These are phyloP conservation scores for Solidago caesia DNA, from an alignment of 129 eudicot species.

Conservation along the genomic window DNA sequence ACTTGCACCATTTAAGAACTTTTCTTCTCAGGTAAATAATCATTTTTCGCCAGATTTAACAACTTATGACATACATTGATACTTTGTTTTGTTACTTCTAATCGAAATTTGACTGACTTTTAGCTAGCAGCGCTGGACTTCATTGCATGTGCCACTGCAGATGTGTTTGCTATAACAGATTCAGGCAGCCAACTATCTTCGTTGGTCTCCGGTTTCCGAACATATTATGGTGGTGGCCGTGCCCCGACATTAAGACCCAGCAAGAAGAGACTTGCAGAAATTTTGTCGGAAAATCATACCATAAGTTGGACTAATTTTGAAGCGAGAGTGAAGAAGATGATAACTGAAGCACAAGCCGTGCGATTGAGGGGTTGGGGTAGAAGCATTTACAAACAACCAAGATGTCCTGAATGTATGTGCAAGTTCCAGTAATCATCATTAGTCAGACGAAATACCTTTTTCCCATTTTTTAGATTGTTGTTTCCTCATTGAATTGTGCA, in stretches of 20 bases:
- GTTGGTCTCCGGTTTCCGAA: conserved; percentile 76
- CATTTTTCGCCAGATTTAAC: not conserved
- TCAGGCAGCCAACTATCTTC: conserved; percentile 91
- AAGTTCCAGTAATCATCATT: conserved; percentile 30
- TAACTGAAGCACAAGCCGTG: conserved; percentile 65
- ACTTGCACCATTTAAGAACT: conserved; percentile 75
- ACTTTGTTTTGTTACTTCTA: not conserved
- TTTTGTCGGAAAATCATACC: conserved; percentile 54
- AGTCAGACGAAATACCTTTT: not conserved
- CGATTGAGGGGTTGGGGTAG: conserved; percentile 50
- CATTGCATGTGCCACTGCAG: conserved; percentile 82
- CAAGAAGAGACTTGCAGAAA: conserved; percentile 73
- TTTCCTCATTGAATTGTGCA: conserved; percentile 9
- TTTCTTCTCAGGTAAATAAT: conserved; percentile 72
- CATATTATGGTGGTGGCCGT: conserved; percentile 73
- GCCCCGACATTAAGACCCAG: conserved; percentile 77
- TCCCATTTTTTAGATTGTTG: not conserved
- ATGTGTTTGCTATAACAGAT: conserved; percentile 91
- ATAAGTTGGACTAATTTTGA: conserved; percentile 61
- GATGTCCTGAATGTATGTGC: conserved; percentile 94
- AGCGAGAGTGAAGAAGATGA: conserved; percentile 63
- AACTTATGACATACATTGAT: not conserved
- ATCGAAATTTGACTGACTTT: conserved; percentile 14
- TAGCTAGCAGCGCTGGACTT: conserved; percentile 96
- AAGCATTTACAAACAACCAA: conserved; percentile 83